Evolutionary conservation across 164 flowering plant genomes (phyloP).

Genomic region (Houttuynia cordata): DNA sequence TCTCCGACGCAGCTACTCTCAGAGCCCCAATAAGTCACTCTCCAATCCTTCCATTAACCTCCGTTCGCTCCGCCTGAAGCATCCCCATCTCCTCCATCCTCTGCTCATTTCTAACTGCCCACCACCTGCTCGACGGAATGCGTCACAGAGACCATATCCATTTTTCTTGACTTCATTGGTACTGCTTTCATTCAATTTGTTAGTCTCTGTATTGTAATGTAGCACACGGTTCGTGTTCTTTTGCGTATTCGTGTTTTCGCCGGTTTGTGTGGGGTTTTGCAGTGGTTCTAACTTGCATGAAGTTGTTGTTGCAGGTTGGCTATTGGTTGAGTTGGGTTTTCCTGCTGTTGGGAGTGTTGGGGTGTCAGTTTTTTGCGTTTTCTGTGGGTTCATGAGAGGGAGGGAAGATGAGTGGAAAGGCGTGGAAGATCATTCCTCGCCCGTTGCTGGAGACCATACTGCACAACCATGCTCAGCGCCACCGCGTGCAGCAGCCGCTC

Average conservation of each 20-base stretch:
- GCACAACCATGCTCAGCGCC: slow-evolving; percentile 74
- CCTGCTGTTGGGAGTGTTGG: background rate
- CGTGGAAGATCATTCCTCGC: slow-evolving; percentile 77
- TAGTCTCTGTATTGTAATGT: no score
- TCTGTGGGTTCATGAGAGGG: background rate
- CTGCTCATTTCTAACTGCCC: background rate
- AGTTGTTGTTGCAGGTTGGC: no score
- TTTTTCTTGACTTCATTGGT: background rate
- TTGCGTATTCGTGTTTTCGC: no score
- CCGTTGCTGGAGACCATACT: slow-evolving; percentile 72
- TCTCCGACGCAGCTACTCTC: no score
- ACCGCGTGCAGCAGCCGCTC: slow-evolving; percentile 70
- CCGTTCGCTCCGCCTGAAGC: no score
- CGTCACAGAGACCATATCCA: background rate
- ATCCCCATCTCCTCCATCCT: no score
- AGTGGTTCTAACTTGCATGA: no score
- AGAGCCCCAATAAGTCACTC: no score
- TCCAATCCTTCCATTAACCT: no score
- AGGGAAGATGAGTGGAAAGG: slow-evolving; percentile 4
- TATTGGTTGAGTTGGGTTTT: background rate
- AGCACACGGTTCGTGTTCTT: no score
- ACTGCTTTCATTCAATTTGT: background rate
- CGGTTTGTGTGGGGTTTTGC: no score
- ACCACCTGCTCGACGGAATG: background rate
- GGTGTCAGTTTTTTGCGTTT: no score